Percentiles rank a stretch among this genome's conserved stretches.
Evolutionary conservation across 1,284 basidiomycete genomes (phyloP).

Genomic region (Amylostereum chailletii): DNA sequence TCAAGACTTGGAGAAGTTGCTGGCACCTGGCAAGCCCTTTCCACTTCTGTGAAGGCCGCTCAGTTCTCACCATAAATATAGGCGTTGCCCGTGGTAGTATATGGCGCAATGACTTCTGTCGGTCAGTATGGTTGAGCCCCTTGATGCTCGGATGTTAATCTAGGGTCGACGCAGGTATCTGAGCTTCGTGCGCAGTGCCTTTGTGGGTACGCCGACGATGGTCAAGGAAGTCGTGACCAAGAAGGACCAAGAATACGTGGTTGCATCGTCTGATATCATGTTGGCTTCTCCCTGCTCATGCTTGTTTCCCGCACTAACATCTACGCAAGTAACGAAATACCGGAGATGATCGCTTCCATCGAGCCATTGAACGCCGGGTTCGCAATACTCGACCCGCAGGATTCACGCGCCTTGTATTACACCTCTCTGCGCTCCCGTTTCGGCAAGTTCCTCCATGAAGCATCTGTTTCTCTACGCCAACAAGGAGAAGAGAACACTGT

Average conservation of each 20-base stretch:
- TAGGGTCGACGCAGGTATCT: constrained; percentile 37
- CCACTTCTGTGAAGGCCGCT: not conserved
- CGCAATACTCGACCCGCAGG: constrained; percentile 57
- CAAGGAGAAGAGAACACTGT: constrained; percentile 85
- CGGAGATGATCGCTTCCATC: constrained; percentile 63
- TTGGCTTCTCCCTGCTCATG: constrained; percentile 22
- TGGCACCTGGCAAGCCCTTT: constrained; percentile 38
- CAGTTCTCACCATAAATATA: constrained; percentile 14
- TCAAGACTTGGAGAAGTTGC: constrained; percentile 47
- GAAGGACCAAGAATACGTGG: constrained; percentile 31
- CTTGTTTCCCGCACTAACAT: constrained; percentile 6
- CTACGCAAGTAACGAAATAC: constrained; percentile 45
- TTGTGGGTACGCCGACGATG: constrained; percentile 59
- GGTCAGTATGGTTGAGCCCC: constrained; percentile 28
- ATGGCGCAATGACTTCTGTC: constrained; percentile 90
- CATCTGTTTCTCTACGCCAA: constrained; percentile 57
- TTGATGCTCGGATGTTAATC: constrained; percentile 1
- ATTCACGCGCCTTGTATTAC: constrained; percentile 64
- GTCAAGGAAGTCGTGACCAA: constrained; percentile 40
- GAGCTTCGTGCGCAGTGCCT: constrained; percentile 58
- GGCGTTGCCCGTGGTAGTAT: constrained; percentile 39
- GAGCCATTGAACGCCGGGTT: constrained; percentile 58
- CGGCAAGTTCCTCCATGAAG: constrained; percentile 63
- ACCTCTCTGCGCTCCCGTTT: constrained; percentile 52
- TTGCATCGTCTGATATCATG: constrained; percentile 52